Percentiles rank a stretch among this genome's conserved stretches.
Evolutionary conservation across 208 protist genomes (phyloP).

Genomic region (Angomonas ambiguus): DNA sequence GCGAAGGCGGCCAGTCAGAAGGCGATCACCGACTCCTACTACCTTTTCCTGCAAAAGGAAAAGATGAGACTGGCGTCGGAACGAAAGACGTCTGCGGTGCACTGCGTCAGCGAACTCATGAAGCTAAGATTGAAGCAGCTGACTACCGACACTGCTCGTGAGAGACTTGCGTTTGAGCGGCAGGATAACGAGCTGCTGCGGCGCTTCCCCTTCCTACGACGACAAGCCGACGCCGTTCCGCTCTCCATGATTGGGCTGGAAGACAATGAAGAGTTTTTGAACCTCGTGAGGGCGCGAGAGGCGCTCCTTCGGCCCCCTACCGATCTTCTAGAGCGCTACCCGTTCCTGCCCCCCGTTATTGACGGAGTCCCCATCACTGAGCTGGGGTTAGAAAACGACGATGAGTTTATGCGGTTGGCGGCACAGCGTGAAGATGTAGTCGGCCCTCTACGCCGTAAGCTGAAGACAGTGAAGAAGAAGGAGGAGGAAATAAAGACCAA

Average conservation of each 20-base stretch:
- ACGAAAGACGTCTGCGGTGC: slow-evolving; percentile 14
- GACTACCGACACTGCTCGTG: slow-evolving; percentile 21
- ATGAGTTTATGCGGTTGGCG: slow-evolving; percentile 47
- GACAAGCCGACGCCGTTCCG: slow-evolving; percentile 10
- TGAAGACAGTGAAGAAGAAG: slow-evolving; percentile 31
- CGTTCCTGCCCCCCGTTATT: slow-evolving; percentile 42
- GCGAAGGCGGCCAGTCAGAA: slow-evolving; percentile 16
- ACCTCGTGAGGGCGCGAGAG: slow-evolving; percentile 27
- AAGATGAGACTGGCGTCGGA: slow-evolving; percentile 20
- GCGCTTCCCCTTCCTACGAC: slow-evolving; percentile 43
- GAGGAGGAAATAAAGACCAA: slow-evolving; percentile 46
- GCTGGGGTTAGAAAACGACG: slow-evolving; percentile 50
- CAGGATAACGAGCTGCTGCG: slow-evolving; percentile 23
- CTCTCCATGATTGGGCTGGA: slow-evolving; percentile 29
- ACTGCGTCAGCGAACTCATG: slow-evolving; percentile 33
- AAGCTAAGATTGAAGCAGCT: slow-evolving; percentile 42
- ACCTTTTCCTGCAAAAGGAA: slow-evolving; percentile 40
- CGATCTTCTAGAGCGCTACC: slow-evolving; percentile 44
- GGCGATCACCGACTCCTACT: slow-evolving; percentile 36
- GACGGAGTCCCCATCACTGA: slow-evolving; percentile 40
- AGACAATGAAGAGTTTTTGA: slow-evolving; percentile 35
- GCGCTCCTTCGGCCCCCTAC: slow-evolving; percentile 33
- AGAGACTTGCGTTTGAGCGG: slow-evolving; percentile 18
- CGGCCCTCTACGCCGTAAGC: slow-evolving; percentile 32
- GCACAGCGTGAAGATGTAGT: slow-evolving; percentile 51